Evolutionary conservation across 2,329 filamentous ascomycete species (phyloP), one percentile per base, ranked within the genome.

Genomic region (Drechslera avenae): DNA sequence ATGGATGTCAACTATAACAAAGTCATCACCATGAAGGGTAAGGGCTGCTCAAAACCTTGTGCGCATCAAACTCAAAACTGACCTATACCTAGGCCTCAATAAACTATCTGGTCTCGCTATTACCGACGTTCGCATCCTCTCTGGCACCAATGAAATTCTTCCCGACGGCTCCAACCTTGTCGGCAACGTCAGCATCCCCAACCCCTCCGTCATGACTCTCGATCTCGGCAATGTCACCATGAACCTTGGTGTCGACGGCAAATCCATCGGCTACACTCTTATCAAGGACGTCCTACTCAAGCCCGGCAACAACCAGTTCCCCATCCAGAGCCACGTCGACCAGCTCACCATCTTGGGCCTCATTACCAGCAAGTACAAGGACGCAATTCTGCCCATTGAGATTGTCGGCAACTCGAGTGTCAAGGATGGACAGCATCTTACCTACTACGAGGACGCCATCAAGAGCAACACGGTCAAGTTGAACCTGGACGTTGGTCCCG

Each of bases 211-310:
- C 43, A 79, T 87, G 65, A 83, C 80, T n/a, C 78, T 89, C 44
- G 81, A 86, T 28, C 81, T 89, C 78, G 87, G 87, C 61, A 86
- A 88, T 62, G 76, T 83, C 30, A 81, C 81, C 21, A 86, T 88
- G 71, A 73, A 78, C 70, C 84, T 84, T 64, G 82, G 76, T 61
- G 77, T 86, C 44, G 76, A 80, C 36, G 79, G 76, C 37, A 59
- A 71, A 36, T 56, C 74, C 1, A 77, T 88, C 54, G 87, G 86
- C 44, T 79, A 73, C 33, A 73, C 83, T 6, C 81, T 78, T 54
- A 79, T 89, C 54, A 74, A 83, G 57, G 77, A 87, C 72, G 74
- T 89, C 36, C 56, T 79, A 14, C 79, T 89, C 39, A 66, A 61
- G 28, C 86, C 86, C 2, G 87, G 86, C 50, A 23, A 67, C 30